phyloP scores from a whole-genome alignment of 768 basidiomycete species.

The Pluteus cervinus region DNA sequence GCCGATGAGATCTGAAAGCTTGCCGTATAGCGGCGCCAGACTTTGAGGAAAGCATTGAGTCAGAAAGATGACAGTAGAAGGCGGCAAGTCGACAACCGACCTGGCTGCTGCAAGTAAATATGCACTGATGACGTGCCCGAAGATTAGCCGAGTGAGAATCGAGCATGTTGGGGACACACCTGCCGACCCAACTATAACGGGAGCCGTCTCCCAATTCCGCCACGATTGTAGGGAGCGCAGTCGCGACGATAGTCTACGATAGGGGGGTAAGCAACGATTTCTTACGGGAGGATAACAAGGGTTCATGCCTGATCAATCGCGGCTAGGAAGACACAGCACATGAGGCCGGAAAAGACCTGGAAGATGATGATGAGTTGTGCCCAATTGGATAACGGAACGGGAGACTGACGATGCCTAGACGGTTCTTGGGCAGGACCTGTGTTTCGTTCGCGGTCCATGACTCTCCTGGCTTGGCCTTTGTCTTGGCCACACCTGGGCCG shows the following conservation, averaged over 20 bases:
- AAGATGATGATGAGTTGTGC: constrained; percentile 1
- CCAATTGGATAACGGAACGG: constrained; percentile 2
- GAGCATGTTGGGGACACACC: constrained; percentile 26
- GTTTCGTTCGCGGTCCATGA: constrained; percentile 52
- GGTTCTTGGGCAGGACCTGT: constrained; percentile 52
- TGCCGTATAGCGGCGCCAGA: constrained; percentile 71
- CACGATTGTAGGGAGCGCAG: constrained; percentile 74
- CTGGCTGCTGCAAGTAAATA: constrained; percentile 66
- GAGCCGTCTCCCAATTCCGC: constrained; percentile 54
- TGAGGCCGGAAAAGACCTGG: constrained; percentile 42
- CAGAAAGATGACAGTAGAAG: neutral
- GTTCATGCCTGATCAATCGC: constrained; percentile 53
- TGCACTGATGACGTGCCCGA: constrained; percentile 37
- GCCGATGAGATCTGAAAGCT: constrained; percentile 55
- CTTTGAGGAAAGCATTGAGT: constrained; percentile 19
- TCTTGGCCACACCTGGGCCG: constrained; percentile 1
- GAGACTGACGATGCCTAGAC: constrained; percentile 35
- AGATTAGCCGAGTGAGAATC: neutral
- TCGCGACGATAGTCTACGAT: constrained; percentile 60
- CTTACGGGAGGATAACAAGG: neutral
- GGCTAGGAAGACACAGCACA: constrained; percentile 41
- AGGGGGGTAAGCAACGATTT: neutral
- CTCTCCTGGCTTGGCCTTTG: constrained; percentile 33
- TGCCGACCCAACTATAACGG: constrained; percentile 71
- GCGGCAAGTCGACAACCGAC: constrained; percentile 14